phyloP scores from a whole-genome alignment of 768 basidiomycete genomes.

The Boletus bicolor region DNA sequence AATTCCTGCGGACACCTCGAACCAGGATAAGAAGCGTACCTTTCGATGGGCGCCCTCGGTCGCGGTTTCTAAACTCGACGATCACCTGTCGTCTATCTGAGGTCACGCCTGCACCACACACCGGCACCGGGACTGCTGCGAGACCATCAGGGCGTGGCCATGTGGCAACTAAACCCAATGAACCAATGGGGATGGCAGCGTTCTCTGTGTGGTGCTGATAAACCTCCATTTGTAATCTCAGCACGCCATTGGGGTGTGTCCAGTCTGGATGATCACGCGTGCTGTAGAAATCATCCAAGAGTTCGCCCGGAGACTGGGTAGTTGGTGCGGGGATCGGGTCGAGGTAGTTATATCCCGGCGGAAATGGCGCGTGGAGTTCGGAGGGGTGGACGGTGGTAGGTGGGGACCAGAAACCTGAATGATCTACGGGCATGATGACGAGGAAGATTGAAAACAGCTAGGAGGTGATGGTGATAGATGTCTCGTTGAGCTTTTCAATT shows the following conservation, averaged over 20 bases:
- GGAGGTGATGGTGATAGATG: background rate
- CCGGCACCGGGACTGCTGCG: background rate
- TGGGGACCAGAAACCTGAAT: background rate
- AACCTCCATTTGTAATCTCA: background rate
- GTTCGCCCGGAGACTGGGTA: background rate
- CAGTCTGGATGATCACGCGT: background rate
- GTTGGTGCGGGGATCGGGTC: background rate
- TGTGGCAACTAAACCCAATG: background rate
- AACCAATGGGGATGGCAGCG: background rate
- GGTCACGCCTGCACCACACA: background rate
- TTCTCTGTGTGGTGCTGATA: background rate
- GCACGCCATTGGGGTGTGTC: background rate
- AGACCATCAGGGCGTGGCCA: background rate
- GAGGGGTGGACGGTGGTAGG: constrained; percentile 4
- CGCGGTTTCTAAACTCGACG: constrained; percentile 2
- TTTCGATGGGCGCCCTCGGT: background rate
- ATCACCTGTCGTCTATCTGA: too few species aligned
- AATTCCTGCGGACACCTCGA: background rate
- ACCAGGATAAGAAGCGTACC: background rate
- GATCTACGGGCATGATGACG: constrained; percentile 3
- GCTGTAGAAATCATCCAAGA: background rate
- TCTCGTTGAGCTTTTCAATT: background rate
- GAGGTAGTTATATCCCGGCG: background rate
- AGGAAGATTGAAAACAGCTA: background rate
- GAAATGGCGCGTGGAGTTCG: background rate